A percentile compares a stretch with the other conserved stretches of the same genome.
These are phyloP conservation scores for Ustilago esculenta DNA, from an alignment of 1,284 basidiomycete species.

Conservation along the genomic window DNA sequence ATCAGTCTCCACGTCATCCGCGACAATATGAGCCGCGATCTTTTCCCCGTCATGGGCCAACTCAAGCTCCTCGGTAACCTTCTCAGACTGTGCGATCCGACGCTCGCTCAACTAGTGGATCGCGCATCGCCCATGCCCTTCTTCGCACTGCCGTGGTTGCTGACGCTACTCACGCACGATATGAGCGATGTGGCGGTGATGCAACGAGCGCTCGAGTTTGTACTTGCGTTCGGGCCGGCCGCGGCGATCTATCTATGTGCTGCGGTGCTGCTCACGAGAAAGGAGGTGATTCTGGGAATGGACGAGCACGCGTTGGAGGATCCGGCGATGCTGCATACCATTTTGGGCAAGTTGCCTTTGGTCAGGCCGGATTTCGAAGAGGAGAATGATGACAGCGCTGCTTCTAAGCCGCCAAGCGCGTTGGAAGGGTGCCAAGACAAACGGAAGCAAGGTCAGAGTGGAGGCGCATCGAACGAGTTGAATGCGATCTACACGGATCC, in stretches of 20 bases:
- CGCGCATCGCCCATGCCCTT: slow-evolving; percentile 78
- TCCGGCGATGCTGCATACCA: slow-evolving; percentile 49
- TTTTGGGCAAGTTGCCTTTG: slow-evolving; percentile 31
- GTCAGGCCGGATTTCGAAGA: slow-evolving; percentile 1
- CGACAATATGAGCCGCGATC: slow-evolving; percentile 85
- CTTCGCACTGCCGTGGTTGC: slow-evolving; percentile 86
- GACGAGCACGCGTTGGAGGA: slow-evolving; percentile 38
- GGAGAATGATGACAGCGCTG: background rate
- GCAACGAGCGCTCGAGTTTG: slow-evolving; percentile 87
- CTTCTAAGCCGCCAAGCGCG: background rate
- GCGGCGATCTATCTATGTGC: slow-evolving; percentile 81
- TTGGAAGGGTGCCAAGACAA: background rate
- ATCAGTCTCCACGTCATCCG: slow-evolving; percentile 82
- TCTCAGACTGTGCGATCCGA: slow-evolving; percentile 76
- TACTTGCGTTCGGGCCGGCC: slow-evolving; percentile 83
- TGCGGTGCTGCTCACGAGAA: slow-evolving; percentile 69
- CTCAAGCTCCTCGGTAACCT: slow-evolving; percentile 78
- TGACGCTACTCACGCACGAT: slow-evolving; percentile 91
- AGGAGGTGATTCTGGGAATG: slow-evolving; percentile 18
- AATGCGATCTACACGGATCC: slow-evolving; percentile 34
- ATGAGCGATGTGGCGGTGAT: slow-evolving; percentile 74
- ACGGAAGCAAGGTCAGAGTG: background rate
- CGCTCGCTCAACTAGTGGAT: slow-evolving; percentile 77
- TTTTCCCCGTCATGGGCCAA: slow-evolving; percentile 85
- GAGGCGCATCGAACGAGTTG: background rate